Evolutionary conservation across 306 rosid species (phyloP), one percentile per base, ranked within the genome.

Genomic region (Sechiopsis laciniata): DNA sequence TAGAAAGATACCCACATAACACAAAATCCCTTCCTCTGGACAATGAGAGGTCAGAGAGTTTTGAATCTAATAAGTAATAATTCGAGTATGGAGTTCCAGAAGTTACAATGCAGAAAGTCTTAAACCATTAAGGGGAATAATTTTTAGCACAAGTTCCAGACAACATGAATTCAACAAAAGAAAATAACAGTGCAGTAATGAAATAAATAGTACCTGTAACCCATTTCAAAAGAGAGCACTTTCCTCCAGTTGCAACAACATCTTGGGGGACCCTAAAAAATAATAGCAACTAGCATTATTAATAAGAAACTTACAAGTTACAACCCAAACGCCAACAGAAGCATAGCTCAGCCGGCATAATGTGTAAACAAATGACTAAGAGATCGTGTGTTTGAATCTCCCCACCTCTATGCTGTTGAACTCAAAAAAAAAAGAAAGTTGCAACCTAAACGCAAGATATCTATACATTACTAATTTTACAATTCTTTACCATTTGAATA

Each of bases 231-330:
- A 95, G 81, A 79, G 48, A 71, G 80, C 97, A 94, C 80, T 86
- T 87, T 76, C 97, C 98, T 50, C 98, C 98, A 2, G 98, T 91
- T 13, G 97, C 97, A 54, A 89, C 91, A 65, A 89, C 92, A 86
- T 94, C 97, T 81, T 94, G 99, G 42, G 99, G 90, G 83, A 94
- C 90, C 99, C 97, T 94, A 80, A 66, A 20, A 73, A 15, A 67
- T 46, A 51, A 4, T 54, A 19, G 70, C 69, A 54, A 22, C 52
- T 40, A 70, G 53, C 21, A 50, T 51, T 13, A 70, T 22, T 35
- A 51, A 15, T 59, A 22, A 55, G n/a, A n/a, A 66, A 66, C 53
- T 45, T 12, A 68, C 55, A 55, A 2, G 98, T 90, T 12, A 95
- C 97, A 53, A 89, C 90, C 60, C 6, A 89, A 37, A 37, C 45